Percentiles rank a stretch among this genome's conserved stretches.
phyloP scores from a whole-genome alignment of 148 eudicot genomes.

The Heliamphora exappendiculata region DNA sequence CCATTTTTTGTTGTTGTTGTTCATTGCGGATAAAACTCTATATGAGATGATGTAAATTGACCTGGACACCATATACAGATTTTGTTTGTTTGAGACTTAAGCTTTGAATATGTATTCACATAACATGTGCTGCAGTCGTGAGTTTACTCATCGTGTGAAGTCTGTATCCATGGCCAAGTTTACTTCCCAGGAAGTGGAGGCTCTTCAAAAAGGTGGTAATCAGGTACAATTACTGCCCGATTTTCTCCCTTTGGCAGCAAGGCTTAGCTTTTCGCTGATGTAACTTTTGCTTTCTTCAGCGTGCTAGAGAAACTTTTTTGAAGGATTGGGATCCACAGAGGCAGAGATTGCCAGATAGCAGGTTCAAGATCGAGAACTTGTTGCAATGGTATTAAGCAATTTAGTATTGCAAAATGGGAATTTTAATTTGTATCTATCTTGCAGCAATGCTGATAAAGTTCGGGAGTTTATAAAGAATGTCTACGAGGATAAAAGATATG shows the following conservation, averaged over 20 bases:
- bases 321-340: slow-evolving; percentile 67
- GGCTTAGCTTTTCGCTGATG: slow-evolving; percentile 16
- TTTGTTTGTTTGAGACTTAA: slow-evolving; percentile 4
- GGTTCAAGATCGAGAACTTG: slow-evolving; percentile 28
- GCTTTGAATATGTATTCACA: neutral
- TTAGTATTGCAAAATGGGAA: neutral
- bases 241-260: neutral
- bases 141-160: slow-evolving; percentile 97
- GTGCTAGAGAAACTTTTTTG: slow-evolving; percentile 78
- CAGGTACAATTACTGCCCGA: slow-evolving; percentile 44
- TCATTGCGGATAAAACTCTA: neutral
- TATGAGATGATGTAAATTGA: neutral
- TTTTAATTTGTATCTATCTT: slow-evolving; percentile 9
- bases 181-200: slow-evolving; percentile 88
- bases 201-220: slow-evolving; percentile 94
- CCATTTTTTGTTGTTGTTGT: neutral
- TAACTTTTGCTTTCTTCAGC: slow-evolving; percentile 35
- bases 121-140: slow-evolving; percentile 49
- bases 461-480: slow-evolving; percentile 82
- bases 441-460: slow-evolving; percentile 77
- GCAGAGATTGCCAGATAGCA: slow-evolving; percentile 69
- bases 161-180: slow-evolving; percentile 96
- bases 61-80: neutral
- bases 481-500: slow-evolving; percentile 64
- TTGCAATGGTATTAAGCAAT: slow-evolving; percentile 8